These are phyloP conservation scores for Aspergillus eucalypticola DNA, from an alignment of 2,329 filamentous ascomycete species.

Conservation along the genomic window DNA sequence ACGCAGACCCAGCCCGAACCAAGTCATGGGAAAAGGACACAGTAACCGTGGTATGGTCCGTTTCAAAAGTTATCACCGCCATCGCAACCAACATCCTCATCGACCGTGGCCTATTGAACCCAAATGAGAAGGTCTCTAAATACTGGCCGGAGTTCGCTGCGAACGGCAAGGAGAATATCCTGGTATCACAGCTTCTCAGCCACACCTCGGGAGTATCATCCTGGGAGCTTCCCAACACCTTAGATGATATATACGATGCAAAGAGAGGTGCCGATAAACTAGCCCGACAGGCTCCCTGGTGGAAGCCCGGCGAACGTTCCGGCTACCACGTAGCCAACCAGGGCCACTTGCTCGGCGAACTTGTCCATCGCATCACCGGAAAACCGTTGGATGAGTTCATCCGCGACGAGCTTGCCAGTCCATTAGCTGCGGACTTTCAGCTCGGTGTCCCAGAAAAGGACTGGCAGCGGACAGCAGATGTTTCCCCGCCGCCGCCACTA, in stretches of 20 bases:
- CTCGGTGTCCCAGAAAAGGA: conserved; percentile 48
- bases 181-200: conserved; percentile 44
- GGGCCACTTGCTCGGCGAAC: conserved; percentile 48
- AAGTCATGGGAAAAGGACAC: conserved; percentile 45
- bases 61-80: conserved; percentile 42
- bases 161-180: conserved; percentile 44
- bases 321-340: conserved; percentile 47
- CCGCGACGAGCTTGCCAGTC: conserved; percentile 44
- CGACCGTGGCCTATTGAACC: conserved; percentile 41
- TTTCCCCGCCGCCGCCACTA: conserved; percentile 32
- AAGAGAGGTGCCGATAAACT: conserved; percentile 35
- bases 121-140: conserved; percentile 40
- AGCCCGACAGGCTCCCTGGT: conserved; percentile 46
- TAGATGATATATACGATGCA: conserved; percentile 38
- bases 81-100: conserved; percentile 44
- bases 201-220: conserved; percentile 42
- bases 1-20: conserved; percentile 31
- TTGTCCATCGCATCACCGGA: conserved; percentile 46
- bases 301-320: conserved; percentile 46
- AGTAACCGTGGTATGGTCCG: conserved; percentile 44
- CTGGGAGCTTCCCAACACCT: conserved; percentile 36
- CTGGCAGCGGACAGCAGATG: conserved; percentile 42
- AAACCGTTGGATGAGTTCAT: conserved; percentile 49
- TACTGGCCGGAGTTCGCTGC: conserved; percentile 52
- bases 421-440: conserved; percentile 50